phyloP scores from a whole-genome alignment of 2,329 filamentous ascomycete species.

The Coleophoma eucalyptorum region DNA sequence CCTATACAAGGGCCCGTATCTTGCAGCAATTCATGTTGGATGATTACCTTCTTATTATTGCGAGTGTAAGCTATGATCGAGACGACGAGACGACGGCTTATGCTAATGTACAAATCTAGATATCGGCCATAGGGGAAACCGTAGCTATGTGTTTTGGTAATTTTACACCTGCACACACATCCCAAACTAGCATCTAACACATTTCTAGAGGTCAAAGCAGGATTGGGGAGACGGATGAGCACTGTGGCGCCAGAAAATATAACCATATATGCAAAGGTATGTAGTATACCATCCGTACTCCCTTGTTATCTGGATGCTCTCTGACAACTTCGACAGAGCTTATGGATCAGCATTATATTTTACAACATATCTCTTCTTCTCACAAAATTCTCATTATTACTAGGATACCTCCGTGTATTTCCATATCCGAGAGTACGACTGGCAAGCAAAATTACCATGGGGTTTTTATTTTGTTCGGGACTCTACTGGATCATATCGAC shows the following conservation, averaged over 20 bases:
- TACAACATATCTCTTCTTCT: background rate
- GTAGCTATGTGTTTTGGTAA: background rate
- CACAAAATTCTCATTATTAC: background rate
- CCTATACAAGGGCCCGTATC: too few species aligned
- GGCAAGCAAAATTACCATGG: background rate
- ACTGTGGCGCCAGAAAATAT: background rate
- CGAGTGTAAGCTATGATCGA: too few species aligned
- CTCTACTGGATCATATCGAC: background rate
- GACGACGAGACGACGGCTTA: too few species aligned
- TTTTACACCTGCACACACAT: background rate
- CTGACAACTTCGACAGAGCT: background rate
- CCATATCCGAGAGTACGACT: background rate
- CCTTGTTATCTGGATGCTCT: background rate
- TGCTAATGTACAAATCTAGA: background rate
- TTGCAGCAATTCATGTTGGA: too few species aligned
- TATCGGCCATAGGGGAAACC: background rate
- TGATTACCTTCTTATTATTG: too few species aligned
- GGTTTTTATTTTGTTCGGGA: background rate
- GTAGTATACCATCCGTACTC: background rate
- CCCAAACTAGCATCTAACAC: too few species aligned
- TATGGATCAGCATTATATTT: background rate
- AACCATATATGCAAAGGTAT: background rate
- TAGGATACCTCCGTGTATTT: background rate
- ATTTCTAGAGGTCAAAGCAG: background rate
- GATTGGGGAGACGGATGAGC: background rate